Conservation (phyloP, 306 rosid species). For the Malus asiatica region DNA sequence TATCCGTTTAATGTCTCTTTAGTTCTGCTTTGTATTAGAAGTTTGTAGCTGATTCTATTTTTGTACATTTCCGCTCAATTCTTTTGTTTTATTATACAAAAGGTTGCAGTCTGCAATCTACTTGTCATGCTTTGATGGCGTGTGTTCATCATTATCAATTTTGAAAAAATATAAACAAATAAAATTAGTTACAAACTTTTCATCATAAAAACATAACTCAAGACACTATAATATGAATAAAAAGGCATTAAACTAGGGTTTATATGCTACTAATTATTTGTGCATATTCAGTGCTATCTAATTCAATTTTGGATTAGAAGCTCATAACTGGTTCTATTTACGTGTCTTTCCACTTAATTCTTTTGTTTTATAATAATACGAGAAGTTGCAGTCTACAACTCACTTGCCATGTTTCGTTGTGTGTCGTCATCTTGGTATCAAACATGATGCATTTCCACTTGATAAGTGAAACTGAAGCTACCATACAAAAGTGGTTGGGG, state of each 20-base stretch:
- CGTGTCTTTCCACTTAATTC: neutral
- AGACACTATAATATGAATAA: neutral
- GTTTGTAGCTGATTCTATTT: too few species aligned
- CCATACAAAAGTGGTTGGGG: constrained; percentile 21
- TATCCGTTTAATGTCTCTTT: too few species aligned
- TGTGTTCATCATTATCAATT: too few species aligned
- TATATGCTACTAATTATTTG: neutral
- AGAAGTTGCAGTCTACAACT: neutral
- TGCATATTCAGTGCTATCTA: too few species aligned
- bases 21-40: too few species aligned
- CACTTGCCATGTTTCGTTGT: neutral
- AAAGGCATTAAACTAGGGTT: neutral
- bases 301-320: too few species aligned
- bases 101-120: too few species aligned
- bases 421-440: neutral
- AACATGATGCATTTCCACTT: neutral
- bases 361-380: neutral
- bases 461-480: neutral
- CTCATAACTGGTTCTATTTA: too few species aligned
- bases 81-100: too few species aligned
- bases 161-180: too few species aligned
- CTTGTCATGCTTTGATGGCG: too few species aligned
- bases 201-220: neutral
- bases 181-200: neutral
- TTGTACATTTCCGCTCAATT: too few species aligned